Evolutionary conservation across 2,329 filamentous ascomycete genomes (phyloP), one percentile per base, ranked within the genome.

Genomic region (Colletotrichum spinosum): DNA sequence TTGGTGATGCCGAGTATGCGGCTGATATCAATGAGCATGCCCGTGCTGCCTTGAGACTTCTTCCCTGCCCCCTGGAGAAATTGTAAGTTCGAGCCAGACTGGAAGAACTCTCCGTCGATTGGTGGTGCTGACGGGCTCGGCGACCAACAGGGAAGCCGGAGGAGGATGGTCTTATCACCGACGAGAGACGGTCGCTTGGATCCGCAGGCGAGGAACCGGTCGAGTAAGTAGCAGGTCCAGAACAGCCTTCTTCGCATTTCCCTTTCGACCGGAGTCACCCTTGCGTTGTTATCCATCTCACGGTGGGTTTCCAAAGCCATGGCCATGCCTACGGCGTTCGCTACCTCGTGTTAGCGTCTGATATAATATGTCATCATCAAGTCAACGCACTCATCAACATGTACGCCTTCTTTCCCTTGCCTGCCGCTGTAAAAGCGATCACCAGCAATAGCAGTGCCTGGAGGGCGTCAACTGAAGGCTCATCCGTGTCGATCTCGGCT

Each of bases 181-280:
- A 96, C 90, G 8, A 97, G 80, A n/a, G 91, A 92, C 0, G 93
- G 92, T 9, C 93, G 85, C 72, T 92, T 93, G 4, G 93, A 95
- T 13, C 93, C 93, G 69, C 91, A 93, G 1, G 91, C 88, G 70
- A 90, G 85, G 71, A 95, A 96, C n/a, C 92, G 87, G 73, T 97
- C 93, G 76, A 97, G 89, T 34, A 97, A 81, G 71, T 96, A 97
- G 74, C 92, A 95, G 2, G 92, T 90, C 93, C 93, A 97, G 76
- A 97, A 97, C 2, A 97, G 80, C n/a, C 92, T 86, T 59, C 93
- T 84, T 50, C 92, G 86, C 72, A 90, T 89, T 79, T 97, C 93
- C 60, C 91, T 86, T 73, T 97, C 93, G 4, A 88, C 80, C 0
- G 88, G 83, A 0, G 88, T 86, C 10, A 92, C 83, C 60, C 87